Base-by-base conservation (phyloP, 441 rosid genomes). In the Gossypium aridum region DNA sequence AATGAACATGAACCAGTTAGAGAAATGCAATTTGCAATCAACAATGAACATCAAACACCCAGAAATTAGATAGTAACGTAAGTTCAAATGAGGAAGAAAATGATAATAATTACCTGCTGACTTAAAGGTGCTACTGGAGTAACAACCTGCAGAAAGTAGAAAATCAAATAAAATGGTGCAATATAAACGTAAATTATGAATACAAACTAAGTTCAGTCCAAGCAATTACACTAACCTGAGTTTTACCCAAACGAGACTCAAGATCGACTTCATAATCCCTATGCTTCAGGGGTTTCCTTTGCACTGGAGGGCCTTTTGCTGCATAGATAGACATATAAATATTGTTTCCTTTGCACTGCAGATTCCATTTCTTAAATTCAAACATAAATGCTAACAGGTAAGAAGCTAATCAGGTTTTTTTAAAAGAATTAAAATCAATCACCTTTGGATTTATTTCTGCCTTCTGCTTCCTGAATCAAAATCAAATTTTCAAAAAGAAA, bases 121-220 rank as follows among this genome's bases (percentile, higher is more conserved):
- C 98, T 93, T 79, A 96, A 79, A 76, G 98, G 99, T 68, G 99
- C 98, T 64, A 96, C 96, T 1, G 97, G 99, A 69, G 99, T 93
- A 77, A 96, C 98, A 71, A 93, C 98, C 99, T 93, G 93, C 80
- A 76, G 69, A 67, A 65, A 6, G n/a, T 2, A 37, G 7, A 31
- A 10, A 66, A 22, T 47, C 19, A 31, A 80, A 51, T 1, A 22
- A 20, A 14, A 51, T 14, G 12, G 19, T 53, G 10, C 2, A 37
- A 19, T 3, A 31, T n/a, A 49, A 8, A 28, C 7, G 8, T 3
- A 4, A 64, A 28, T 14, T 2, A 45, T 13, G 17, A 57, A 17
- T 47, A n/a, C 9, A 2, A 1, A 61, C 55, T 2, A 37, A 3
- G 17, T 53, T 54, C 7, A 54, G 20, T 54, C 22, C 23, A 54